phyloP scores from a whole-genome alignment of 192 early-diverging fungal species.

The Coemansia sp. region DNA sequence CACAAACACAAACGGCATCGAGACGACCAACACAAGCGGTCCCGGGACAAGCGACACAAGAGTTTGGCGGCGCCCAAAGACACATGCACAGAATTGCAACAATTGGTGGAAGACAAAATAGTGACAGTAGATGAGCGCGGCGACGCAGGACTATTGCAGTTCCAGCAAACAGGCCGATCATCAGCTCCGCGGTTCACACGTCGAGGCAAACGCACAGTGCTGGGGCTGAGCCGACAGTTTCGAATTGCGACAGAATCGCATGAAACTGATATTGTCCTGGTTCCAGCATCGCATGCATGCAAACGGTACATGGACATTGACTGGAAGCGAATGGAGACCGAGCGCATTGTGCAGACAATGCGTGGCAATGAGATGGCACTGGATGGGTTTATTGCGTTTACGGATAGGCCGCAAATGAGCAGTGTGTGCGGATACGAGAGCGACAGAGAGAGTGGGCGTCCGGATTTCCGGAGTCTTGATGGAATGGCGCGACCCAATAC shows the following conservation, averaged over 20 bases:
- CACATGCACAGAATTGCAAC: not conserved
- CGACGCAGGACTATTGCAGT: constrained; percentile 10
- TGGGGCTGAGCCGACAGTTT: constrained; percentile 10
- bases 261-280: constrained; percentile 6
- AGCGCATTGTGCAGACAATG: constrained; percentile 5
- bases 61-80: not conserved
- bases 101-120: not conserved
- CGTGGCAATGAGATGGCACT: not conserved
- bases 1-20: not conserved
- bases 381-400: not conserved
- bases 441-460: not conserved
- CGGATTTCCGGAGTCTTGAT: constrained; percentile 30
- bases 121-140: not conserved
- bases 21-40: not conserved
- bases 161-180: constrained; percentile 16
- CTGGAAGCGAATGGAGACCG: constrained; percentile 9
- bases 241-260: not conserved
- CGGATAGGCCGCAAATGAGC: not conserved
- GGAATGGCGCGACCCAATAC: constrained; percentile 12
- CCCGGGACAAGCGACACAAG: not conserved
- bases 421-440: constrained; percentile 17
- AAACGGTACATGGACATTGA: constrained; percentile 23
- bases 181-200: constrained; percentile 31
- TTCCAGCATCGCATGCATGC: not conserved
- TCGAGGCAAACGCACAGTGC: constrained; percentile 5